Evolutionary conservation across 83 land plant genomes (phyloP).

Genomic region (Picea abies): DNA sequence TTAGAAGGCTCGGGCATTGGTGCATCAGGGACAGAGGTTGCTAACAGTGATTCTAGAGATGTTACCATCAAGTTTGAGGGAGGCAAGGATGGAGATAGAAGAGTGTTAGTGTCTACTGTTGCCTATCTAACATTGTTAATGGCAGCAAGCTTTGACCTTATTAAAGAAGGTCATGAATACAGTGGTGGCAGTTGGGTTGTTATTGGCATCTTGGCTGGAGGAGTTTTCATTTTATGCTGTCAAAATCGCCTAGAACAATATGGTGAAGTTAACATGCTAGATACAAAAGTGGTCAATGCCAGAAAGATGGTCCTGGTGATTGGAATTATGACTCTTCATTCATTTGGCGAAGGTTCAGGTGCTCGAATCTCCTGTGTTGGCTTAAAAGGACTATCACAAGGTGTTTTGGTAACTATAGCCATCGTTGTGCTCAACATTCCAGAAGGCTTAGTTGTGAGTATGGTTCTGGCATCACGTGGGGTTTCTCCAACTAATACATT

Average conservation of each 20-base stretch:
- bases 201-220: slow-evolving; percentile 76
- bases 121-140: slow-evolving; percentile 75
- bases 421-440: no score
- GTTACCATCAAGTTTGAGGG: no score
- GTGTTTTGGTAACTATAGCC: slow-evolving; percentile 67
- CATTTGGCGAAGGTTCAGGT: slow-evolving; percentile 62
- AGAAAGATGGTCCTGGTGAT: slow-evolving; percentile 83
- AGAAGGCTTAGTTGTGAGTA: no score
- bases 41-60: no score
- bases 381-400: no score
- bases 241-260: slow-evolving; percentile 85
- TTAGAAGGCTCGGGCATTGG: no score
- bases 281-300: slow-evolving; percentile 96
- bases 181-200: slow-evolving; percentile 90
- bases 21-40: no score
- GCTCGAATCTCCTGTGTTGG: slow-evolving; percentile 98
- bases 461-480: slow-evolving; percentile 81
- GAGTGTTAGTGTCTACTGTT: slow-evolving; percentile 74
- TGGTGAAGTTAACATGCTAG: slow-evolving; percentile 96
- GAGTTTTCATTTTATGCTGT: slow-evolving; percentile 83
- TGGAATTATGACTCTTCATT: slow-evolving; percentile 80
- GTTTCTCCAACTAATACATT: slow-evolving; percentile 87
- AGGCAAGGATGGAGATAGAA: no score
- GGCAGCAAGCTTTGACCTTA: slow-evolving; percentile 80
- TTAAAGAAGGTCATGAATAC: slow-evolving; percentile 39